Percentiles rank a stretch among this genome's conserved stretches.
These are phyloP conservation scores for Asterionellopsis glacialis DNA, from an alignment of 108 stramenopile genomes.

Conservation along the genomic window DNA sequence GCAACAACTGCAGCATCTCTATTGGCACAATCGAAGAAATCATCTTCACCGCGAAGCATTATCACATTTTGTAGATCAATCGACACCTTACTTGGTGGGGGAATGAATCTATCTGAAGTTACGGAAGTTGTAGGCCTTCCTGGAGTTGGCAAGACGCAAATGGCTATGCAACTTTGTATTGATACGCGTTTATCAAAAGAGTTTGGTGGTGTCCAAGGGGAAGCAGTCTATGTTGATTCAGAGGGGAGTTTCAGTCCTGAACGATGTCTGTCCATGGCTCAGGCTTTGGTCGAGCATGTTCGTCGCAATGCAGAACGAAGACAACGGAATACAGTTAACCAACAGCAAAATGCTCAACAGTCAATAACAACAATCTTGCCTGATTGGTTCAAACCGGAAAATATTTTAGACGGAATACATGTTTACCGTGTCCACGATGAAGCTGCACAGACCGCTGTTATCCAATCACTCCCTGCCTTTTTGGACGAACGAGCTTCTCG, in stretches of 20 bases:
- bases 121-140: conserved; percentile 92
- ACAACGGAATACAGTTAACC: conserved; percentile 26
- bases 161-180: conserved; percentile 91
- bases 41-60: conserved; percentile 29
- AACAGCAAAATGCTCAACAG: conserved; percentile 62
- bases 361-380: conserved; percentile 13
- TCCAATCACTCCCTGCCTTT: conserved; percentile 52
- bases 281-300: conserved; percentile 49
- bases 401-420: conserved; percentile 80
- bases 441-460: conserved; percentile 76
- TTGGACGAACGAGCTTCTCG: conserved; percentile 20
- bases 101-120: conserved; percentile 70
- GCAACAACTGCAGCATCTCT: conserved; percentile 8
- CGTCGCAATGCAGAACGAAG: conserved; percentile 27
- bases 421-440: conserved; percentile 90
- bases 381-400: conserved; percentile 36
- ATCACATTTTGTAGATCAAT: conserved; percentile 73
- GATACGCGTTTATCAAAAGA: conserved; percentile 69
- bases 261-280: conserved; percentile 79
- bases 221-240: conserved; percentile 85
- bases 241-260: conserved; percentile 90
- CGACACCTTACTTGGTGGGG: conserved; percentile 85
- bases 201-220: conserved; percentile 87
- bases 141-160: conserved; percentile 93
- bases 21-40: background rate